These are phyloP conservation scores for Primulina eburnea DNA, from an alignment of 257 asterid species.

Conservation along the genomic window DNA sequence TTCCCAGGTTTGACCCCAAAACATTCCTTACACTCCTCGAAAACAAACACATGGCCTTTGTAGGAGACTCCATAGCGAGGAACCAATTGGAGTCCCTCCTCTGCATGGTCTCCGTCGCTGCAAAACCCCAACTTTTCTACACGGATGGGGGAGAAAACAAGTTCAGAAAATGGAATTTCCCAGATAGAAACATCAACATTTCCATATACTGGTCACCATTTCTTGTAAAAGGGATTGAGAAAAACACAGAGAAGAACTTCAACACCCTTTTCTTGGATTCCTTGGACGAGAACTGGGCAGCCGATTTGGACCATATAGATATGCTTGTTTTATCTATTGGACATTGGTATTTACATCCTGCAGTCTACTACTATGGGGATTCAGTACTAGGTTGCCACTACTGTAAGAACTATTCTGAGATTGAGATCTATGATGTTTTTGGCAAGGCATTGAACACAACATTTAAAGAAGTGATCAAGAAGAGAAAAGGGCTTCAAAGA, in stretches of 20 bases:
- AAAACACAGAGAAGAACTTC: slow-evolving; percentile 27
- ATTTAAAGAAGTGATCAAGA: slow-evolving; percentile 30
- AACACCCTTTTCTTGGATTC: slow-evolving; percentile 50
- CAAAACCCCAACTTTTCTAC: slow-evolving; percentile 48
- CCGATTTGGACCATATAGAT: slow-evolving; percentile 42
- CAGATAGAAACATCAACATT: slow-evolving; percentile 39
- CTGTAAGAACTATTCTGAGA: slow-evolving; percentile 45
- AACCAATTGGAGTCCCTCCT: slow-evolving; percentile 77
- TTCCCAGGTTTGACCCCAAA: slow-evolving; percentile 57
- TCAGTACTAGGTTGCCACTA: slow-evolving; percentile 61
- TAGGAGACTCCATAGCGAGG: slow-evolving; percentile 84
- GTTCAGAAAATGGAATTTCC: slow-evolving; percentile 64
- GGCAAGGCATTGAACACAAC: slow-evolving; percentile 51
- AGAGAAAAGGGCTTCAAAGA: slow-evolving; percentile 13
- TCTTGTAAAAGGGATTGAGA: slow-evolving; percentile 65
- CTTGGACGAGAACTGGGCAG: slow-evolving; percentile 61
- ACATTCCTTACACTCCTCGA: slow-evolving; percentile 45
- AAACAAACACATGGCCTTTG: slow-evolving; percentile 70
- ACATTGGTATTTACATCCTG: slow-evolving; percentile 67
- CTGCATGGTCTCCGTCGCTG: slow-evolving; percentile 50
- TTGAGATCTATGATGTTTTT: slow-evolving; percentile 55
- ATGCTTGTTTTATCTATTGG: slow-evolving; percentile 56
- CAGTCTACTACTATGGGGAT: slow-evolving; percentile 38
- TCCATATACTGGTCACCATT: slow-evolving; percentile 88
- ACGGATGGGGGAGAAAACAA: slow-evolving; percentile 49